Percentiles rank a stretch among this genome's conserved stretches.
Evolutionary conservation across 2,329 filamentous ascomycete species (phyloP).

Genomic region (Pseudovirgaria hyperparasitica): DNA sequence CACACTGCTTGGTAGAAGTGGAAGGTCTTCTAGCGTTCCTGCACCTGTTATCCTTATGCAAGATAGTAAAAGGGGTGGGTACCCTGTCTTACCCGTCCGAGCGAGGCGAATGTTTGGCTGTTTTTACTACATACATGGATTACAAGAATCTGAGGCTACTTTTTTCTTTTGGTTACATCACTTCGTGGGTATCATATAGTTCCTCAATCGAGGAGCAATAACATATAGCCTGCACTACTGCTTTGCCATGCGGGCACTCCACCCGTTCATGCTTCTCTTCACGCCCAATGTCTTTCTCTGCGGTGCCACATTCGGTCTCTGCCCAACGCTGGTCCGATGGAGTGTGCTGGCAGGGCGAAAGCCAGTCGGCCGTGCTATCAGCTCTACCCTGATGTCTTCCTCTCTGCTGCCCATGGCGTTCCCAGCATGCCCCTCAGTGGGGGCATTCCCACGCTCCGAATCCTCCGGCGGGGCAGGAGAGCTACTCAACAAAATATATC

Average conservation of each 20-base stretch:
- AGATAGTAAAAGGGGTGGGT: too few species aligned
- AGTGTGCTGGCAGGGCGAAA: constrained; percentile 28
- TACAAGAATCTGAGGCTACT: too few species aligned
- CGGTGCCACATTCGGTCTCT: constrained; percentile 13
- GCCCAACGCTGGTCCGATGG: constrained; percentile 29
- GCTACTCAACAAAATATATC: constrained; percentile 37
- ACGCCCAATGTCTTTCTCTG: constrained; percentile 37
- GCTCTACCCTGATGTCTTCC: not conserved
- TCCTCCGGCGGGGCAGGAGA: constrained; percentile 24
- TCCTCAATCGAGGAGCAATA: too few species aligned
- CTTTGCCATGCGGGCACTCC: too few species aligned
- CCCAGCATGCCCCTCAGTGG: not conserved
- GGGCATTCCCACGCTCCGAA: constrained; percentile 1
- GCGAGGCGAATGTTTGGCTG: too few species aligned
- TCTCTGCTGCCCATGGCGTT: not conserved
- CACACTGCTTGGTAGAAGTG: constrained; percentile 22
- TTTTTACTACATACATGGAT: too few species aligned
- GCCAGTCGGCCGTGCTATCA: constrained; percentile 3
- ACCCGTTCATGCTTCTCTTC: constrained; percentile 37
- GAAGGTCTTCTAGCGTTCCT: too few species aligned
- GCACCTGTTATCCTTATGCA: too few species aligned
- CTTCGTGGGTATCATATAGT: too few species aligned
- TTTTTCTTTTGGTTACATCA: too few species aligned
- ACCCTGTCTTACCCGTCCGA: too few species aligned
- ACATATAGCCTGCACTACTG: too few species aligned